These are phyloP conservation scores for Aspergillus bertholletiae DNA, from an alignment of 495 filamentous ascomycete genomes.

Conservation along the genomic window DNA sequence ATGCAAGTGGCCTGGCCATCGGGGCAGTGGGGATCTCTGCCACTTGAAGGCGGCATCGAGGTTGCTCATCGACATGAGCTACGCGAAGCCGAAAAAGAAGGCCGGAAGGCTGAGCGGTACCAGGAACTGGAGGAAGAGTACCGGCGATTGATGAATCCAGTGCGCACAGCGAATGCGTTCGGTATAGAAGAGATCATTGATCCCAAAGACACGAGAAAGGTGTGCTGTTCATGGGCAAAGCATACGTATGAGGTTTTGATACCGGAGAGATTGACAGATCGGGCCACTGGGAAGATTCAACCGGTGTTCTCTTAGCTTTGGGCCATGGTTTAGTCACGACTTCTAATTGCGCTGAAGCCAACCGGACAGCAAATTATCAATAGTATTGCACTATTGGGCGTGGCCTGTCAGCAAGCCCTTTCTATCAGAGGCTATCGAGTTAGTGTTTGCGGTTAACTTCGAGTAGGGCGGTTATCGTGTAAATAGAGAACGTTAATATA, in stretches of 20 bases:
- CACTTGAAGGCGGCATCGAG: constrained; percentile 60
- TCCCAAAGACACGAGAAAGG: constrained; percentile 50
- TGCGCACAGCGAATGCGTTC: constrained; percentile 61
- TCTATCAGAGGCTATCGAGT: too few species aligned
- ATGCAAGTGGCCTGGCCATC: constrained; percentile 61
- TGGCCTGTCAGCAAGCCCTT: too few species aligned
- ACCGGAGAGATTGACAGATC: constrained; percentile 43
- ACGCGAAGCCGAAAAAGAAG: constrained; percentile 47
- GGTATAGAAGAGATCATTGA: constrained; percentile 64
- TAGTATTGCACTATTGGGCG: too few species aligned
- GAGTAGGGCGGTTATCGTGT: too few species aligned
- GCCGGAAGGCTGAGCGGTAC: constrained; percentile 46
- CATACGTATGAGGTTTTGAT: constrained; percentile 53
- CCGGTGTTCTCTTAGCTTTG: constrained; percentile 39
- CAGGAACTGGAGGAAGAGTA: constrained; percentile 57
- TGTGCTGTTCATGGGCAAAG: constrained; percentile 50
- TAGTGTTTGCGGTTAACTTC: too few species aligned
- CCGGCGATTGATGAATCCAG: constrained; percentile 57
- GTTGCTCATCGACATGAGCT: constrained; percentile 58
- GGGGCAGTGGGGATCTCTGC: constrained; percentile 57
- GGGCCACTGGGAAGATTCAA: constrained; percentile 48
- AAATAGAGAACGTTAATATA: too few species aligned
- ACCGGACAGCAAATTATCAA: too few species aligned
- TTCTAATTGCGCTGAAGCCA: too few species aligned
- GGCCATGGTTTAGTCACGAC: too few species aligned